Evolutionary conservation across 2,329 filamentous ascomycete genomes (phyloP).

Genomic region (Dothideomycetidae sp.): DNA sequence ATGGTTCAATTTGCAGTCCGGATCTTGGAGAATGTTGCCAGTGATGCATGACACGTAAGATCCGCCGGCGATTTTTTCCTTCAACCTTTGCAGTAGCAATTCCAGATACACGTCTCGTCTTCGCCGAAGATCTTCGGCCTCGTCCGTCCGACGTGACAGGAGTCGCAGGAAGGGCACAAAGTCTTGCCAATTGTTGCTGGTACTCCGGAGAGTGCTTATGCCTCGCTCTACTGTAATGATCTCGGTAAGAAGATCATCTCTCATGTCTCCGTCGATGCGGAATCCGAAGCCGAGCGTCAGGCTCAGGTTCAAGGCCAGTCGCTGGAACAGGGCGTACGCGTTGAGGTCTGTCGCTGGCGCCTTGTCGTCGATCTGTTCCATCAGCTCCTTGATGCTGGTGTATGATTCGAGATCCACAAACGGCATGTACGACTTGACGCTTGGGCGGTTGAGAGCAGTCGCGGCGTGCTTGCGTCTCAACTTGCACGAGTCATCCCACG

Average conservation of each 20-base stretch:
- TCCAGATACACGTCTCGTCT: constrained; percentile 54
- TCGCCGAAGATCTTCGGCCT: constrained; percentile 50
- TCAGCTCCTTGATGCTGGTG: constrained; percentile 57
- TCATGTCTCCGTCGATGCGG: constrained; percentile 55
- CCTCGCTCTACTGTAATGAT: constrained; percentile 63
- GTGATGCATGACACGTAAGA: constrained; percentile 55
- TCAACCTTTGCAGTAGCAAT: constrained; percentile 43
- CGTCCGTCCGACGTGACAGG: constrained; percentile 45
- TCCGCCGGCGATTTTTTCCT: constrained; percentile 46
- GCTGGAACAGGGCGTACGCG: constrained; percentile 58
- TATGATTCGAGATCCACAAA: constrained; percentile 66
- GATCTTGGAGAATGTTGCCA: constrained; percentile 56
- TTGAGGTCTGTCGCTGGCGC: constrained; percentile 53
- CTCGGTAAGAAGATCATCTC: constrained; percentile 54
- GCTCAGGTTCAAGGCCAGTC: constrained; percentile 62
- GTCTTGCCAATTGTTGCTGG: constrained; percentile 73
- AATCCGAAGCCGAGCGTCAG: constrained; percentile 62
- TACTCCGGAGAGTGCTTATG: constrained; percentile 62
- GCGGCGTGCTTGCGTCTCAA: constrained; percentile 61
- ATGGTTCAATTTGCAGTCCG: constrained; percentile 53
- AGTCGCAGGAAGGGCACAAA: constrained; percentile 64
- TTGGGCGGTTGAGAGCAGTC: constrained; percentile 61
- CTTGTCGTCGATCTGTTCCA: constrained; percentile 49
- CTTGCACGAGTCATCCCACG: constrained; percentile 74
- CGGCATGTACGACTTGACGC: constrained; percentile 66